A percentile compares a stretch with the other conserved stretches of the same genome.
These are phyloP conservation scores for Ruellia speciosa DNA, from an alignment of 305 asterid species.

Conservation along the genomic window DNA sequence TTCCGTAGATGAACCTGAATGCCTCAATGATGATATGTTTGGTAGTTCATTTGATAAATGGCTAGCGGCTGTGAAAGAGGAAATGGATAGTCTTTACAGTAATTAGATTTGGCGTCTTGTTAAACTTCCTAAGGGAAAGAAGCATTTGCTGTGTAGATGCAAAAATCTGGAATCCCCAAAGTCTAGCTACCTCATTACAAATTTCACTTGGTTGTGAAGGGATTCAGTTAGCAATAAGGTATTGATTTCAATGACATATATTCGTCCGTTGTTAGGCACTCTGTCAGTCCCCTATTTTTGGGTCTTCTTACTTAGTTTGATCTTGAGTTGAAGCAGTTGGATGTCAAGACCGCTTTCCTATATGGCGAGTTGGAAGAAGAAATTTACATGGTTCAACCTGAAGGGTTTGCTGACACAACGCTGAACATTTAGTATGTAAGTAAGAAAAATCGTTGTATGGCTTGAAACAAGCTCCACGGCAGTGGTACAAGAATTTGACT, in stretches of 20 bases:
- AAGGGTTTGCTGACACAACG: background rate
- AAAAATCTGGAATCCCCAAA: too few relatives aligned
- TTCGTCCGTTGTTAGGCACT: too few relatives aligned
- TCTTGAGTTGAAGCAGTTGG: background rate
- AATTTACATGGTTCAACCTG: background rate
- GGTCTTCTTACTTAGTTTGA: background rate
- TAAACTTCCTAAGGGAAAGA: background rate
- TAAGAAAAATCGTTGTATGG: background rate
- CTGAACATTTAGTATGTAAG: background rate
- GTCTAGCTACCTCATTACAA: background rate
- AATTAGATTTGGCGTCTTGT: too few relatives aligned
- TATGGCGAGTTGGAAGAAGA: conserved; percentile 1
- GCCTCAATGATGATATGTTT: too few relatives aligned
- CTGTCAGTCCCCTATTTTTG: background rate
- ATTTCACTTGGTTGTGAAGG: background rate
- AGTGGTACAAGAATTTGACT: conserved; percentile 1
- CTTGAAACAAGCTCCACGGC: background rate
- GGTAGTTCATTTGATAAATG: too few relatives aligned
- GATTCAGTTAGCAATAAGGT: background rate
- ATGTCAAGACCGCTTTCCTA: background rate
- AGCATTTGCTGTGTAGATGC: too few relatives aligned
- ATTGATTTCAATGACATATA: background rate
- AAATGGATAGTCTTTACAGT: too few relatives aligned
- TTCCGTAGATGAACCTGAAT: too few relatives aligned
- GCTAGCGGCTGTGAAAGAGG: too few relatives aligned